phyloP scores from a whole-genome alignment of 192 early-diverging fungal species.

The Backusella morwellensis region DNA sequence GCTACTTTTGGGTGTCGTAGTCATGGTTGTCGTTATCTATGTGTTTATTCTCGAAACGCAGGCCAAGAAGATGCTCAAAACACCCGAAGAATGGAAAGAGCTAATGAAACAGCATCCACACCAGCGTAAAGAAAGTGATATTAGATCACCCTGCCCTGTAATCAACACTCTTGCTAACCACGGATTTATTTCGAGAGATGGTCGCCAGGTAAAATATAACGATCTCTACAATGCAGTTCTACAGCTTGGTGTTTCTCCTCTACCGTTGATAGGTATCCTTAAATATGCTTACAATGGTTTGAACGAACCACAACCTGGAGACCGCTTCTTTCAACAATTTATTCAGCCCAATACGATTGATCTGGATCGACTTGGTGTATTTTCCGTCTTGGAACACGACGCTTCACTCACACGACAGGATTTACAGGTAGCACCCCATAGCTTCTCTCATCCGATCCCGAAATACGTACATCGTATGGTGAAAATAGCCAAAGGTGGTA shows the following conservation, averaged over 20 bases:
- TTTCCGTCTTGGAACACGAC: conserved; percentile 5
- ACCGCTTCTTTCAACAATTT: neutral
- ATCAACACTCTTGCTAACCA: conserved; percentile 23
- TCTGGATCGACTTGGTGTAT: neutral
- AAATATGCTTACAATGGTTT: neutral
- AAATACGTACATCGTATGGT: neutral
- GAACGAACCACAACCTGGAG: neutral
- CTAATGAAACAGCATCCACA: conserved; percentile 7
- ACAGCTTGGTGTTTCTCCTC: neutral
- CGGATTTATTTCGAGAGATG: conserved; percentile 14
- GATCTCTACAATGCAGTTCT: neutral
- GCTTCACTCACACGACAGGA: conserved; percentile 9
- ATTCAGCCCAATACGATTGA: neutral
- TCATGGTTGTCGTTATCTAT: neutral
- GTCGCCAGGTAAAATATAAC: neutral
- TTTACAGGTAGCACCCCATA: neutral
- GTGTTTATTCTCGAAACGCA: neutral
- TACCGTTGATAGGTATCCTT: neutral
- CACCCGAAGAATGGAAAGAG: conserved; percentile 5
- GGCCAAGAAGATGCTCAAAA: neutral
- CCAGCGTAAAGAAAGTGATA: neutral
- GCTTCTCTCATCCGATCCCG: neutral
- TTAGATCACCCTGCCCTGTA: conserved; percentile 16
- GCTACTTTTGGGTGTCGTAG: neutral
- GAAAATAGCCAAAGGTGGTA: neutral